Conservation (phyloP, 176 grass and related monocot species). For the Zea luxurians region DNA sequence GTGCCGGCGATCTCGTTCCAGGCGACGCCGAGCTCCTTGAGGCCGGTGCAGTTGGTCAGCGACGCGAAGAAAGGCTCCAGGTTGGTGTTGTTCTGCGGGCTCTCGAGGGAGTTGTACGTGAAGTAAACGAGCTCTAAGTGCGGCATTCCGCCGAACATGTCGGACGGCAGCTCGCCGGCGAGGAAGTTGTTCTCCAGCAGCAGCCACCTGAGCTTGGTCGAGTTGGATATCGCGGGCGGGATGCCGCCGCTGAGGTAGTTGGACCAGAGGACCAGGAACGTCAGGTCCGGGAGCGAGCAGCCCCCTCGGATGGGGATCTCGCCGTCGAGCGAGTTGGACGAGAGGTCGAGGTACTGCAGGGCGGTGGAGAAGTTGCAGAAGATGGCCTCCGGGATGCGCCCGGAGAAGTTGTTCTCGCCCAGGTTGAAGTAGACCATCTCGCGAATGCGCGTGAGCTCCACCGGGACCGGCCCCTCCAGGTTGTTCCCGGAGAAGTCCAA, state of each 20-base stretch:
- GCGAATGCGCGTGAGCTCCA: slow-evolving; percentile 49
- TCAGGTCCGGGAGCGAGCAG: slow-evolving; percentile 59
- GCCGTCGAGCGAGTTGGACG: slow-evolving; percentile 62
- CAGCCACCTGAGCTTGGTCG: slow-evolving; percentile 75
- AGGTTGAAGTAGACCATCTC: slow-evolving; percentile 65
- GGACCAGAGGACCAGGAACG: slow-evolving; percentile 78
- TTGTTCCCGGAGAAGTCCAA: slow-evolving; percentile 73
- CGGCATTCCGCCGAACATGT: slow-evolving; percentile 64
- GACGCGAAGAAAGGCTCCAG: slow-evolving; percentile 82
- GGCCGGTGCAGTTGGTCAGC: slow-evolving; percentile 58
- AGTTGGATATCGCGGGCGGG: slow-evolving; percentile 66
- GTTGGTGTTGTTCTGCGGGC: slow-evolving; percentile 50
- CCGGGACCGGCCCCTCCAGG: slow-evolving; percentile 55
- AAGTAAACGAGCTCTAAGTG: slow-evolving; percentile 60
- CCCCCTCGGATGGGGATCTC: slow-evolving; percentile 50
- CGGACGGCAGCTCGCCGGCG: slow-evolving; percentile 53
- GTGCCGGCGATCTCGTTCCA: slow-evolving; percentile 62
- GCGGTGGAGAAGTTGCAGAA: slow-evolving; percentile 70
- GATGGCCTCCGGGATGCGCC: slow-evolving; percentile 54
- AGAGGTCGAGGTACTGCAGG: slow-evolving; percentile 75
- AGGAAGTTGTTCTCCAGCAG: slow-evolving; percentile 71
- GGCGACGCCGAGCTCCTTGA: slow-evolving; percentile 75
- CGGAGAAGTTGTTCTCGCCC: slow-evolving; percentile 60
- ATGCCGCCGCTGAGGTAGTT: slow-evolving; percentile 70
- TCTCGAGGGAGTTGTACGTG: slow-evolving; percentile 69